Percentiles rank a stretch among this genome's conserved stretches.
These are phyloP conservation scores for Clausena lansium DNA, from an alignment of 345 rosid genomes.

Conservation along the genomic window DNA sequence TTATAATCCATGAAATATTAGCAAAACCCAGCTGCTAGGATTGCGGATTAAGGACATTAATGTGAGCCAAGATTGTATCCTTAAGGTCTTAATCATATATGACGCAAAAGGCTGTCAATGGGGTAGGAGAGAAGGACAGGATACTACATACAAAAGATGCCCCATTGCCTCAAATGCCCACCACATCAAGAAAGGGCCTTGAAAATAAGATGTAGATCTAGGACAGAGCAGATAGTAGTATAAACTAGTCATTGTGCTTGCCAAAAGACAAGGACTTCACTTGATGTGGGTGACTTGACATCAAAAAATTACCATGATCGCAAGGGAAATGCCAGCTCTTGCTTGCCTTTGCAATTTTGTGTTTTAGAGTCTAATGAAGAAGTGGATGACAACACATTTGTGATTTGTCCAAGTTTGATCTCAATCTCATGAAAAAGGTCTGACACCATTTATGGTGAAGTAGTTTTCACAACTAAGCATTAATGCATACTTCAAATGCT, in stretches of 20 bases:
- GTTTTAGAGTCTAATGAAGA: slow-evolving; percentile 2
- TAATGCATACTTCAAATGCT: neutral
- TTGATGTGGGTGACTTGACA: slow-evolving; percentile 1
- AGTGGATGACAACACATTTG: slow-evolving; percentile 28
- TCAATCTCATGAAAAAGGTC: slow-evolving; percentile 9
- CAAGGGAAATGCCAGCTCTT: slow-evolving; percentile 12
- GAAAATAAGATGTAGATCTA: neutral
- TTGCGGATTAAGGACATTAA: neutral
- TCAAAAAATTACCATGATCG: slow-evolving; percentile 1
- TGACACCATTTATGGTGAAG: slow-evolving; percentile 20
- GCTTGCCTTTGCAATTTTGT: slow-evolving; percentile 1
- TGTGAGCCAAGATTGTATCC: neutral
- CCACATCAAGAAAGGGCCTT: slow-evolving; percentile 10
- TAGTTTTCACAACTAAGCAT: slow-evolving; percentile 1
- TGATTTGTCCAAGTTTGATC: neutral
- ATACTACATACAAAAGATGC: slow-evolving; percentile 9
- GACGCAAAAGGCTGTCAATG: slow-evolving; percentile 24
- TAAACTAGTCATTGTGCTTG: slow-evolving; percentile 1
- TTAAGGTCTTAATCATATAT: neutral
- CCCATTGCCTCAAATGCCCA: slow-evolving; percentile 19
- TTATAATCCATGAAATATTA: neutral
- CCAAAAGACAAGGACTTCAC: slow-evolving; percentile 16
- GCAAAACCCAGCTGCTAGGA: neutral
- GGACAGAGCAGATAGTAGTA: slow-evolving; percentile 2
- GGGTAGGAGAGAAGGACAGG: slow-evolving; percentile 14